phyloP scores from a whole-genome alignment of 2,329 filamentous ascomycete species.

The Bipolaris oryzae region DNA sequence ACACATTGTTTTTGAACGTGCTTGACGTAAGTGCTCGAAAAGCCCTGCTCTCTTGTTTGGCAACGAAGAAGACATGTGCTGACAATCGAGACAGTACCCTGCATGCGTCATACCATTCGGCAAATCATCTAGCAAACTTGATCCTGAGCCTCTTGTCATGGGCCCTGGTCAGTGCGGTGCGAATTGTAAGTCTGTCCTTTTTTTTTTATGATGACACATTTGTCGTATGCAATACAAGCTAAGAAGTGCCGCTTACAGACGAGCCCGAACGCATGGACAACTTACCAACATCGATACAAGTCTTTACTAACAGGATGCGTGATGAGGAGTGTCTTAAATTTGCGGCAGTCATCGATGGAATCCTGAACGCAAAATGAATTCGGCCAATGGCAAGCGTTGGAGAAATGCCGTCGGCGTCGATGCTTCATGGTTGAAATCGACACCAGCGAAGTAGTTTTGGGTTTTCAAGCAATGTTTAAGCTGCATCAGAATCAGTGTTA shows the following conservation, averaged over 20 bases:
- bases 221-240: not conserved
- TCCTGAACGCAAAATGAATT: not conserved
- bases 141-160: conserved; percentile 2
- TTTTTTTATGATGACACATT: not conserved
- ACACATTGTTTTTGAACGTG: conserved; percentile 11
- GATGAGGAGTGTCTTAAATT: conserved; percentile 12
- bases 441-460: too few species aligned
- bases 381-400: not conserved
- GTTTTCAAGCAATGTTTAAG: too few species aligned
- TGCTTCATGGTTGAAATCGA: too few species aligned
- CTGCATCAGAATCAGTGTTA: too few species aligned
- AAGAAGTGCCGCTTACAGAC: not conserved
- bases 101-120: conserved; percentile 8
- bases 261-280: not conserved
- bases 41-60: not conserved
- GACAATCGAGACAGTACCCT: conserved; percentile 6
- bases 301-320: conserved; percentile 10
- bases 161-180: conserved; percentile 5
- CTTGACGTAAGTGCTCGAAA: conserved; percentile 4
- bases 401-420: too few species aligned
- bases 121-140: conserved; percentile 6
- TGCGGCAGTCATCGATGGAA: conserved; percentile 1
- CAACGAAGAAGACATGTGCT: not conserved
- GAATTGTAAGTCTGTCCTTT: conserved; percentile 2
- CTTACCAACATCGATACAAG: conserved; percentile 4